phyloP scores from a whole-genome alignment of 345 rosid species.

The Balakata baccata region DNA sequence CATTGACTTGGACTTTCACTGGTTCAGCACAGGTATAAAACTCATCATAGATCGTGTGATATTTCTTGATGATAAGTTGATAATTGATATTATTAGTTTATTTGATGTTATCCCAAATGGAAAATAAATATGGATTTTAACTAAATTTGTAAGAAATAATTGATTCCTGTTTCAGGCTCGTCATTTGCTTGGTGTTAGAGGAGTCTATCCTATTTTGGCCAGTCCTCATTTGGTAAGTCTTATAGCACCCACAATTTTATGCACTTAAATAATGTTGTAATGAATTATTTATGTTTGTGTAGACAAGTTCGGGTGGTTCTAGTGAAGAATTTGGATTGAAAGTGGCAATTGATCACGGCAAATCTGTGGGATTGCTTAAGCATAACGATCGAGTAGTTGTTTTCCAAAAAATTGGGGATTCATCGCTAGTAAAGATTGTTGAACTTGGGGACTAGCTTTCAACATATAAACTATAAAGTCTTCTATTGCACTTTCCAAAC shows the following conservation, averaged over 20 bases:
- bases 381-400: slow-evolving; percentile 19
- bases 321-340: slow-evolving; percentile 12
- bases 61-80: too few species aligned
- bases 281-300: neutral
- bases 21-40: slow-evolving; percentile 7
- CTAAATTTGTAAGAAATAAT: neutral
- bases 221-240: slow-evolving; percentile 12
- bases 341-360: slow-evolving; percentile 18
- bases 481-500: too few species aligned
- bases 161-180: neutral
- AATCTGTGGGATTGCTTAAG: slow-evolving; percentile 20
- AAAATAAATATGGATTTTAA: too few species aligned
- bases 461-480: too few species aligned
- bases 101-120: too few species aligned
- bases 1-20: slow-evolving; percentile 12
- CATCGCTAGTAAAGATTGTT: slow-evolving; percentile 9
- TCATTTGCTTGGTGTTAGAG: slow-evolving; percentile 17
- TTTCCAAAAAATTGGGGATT: slow-evolving; percentile 19
- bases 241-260: neutral
- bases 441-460: neutral
- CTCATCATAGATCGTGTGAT: too few species aligned
- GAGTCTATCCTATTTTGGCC: slow-evolving; percentile 14
- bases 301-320: slow-evolving; percentile 6
- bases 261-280: too few species aligned
- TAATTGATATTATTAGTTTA: too few species aligned